Base-by-base conservation (phyloP, 148 eudicot genomes). In the Fagopyrum tataricum region DNA sequence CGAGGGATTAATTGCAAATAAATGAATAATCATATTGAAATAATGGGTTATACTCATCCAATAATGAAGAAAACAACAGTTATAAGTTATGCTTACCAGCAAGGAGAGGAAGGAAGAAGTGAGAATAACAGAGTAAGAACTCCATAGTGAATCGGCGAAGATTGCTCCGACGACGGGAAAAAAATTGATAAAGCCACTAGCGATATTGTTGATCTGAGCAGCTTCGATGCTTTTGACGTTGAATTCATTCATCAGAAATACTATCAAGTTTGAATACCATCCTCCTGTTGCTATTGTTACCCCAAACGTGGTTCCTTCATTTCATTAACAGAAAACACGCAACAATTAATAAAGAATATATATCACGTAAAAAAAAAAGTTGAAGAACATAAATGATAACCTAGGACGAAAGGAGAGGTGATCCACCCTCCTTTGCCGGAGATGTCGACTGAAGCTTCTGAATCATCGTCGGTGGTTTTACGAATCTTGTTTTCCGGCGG, bases 141-240 rank as follows among this genome's bases (percentile, higher is more conserved):
- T 86, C 4, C 76, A 69, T 17, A 79, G 75, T 21, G 86, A 85
- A 64, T 87, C 90, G 4, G 90, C 86, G 17, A 87, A 55, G n/a
- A 85, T 80, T 15, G 90, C 90, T 18, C 82, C 90, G n/a, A 85
- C 67, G 4, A 87, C 80, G 0, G 90, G 90, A 39, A 87, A 81
- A 68, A 87, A 73, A 37, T 72, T 79, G 43, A 73, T 78, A 61
- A 79, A 82, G 47, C 86, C 88, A 18, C 80, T 76, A 2, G 78
- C 82, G 6, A 87, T 74, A 76, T 85, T 87, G 56, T 73, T 78
- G 71, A 85, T 68, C 74, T 85, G 85, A 26, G 90, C 84, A 58
- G 88, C 90, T 13, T 75, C 77, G 18, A 87, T 81, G 51, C 76
- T 79, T 51, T 81, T 81, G 2, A 85, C 67, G 37, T 87, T 85